Evolutionary conservation across 345 rosid species (phyloP).

Genomic region (Populus pruinosa): DNA sequence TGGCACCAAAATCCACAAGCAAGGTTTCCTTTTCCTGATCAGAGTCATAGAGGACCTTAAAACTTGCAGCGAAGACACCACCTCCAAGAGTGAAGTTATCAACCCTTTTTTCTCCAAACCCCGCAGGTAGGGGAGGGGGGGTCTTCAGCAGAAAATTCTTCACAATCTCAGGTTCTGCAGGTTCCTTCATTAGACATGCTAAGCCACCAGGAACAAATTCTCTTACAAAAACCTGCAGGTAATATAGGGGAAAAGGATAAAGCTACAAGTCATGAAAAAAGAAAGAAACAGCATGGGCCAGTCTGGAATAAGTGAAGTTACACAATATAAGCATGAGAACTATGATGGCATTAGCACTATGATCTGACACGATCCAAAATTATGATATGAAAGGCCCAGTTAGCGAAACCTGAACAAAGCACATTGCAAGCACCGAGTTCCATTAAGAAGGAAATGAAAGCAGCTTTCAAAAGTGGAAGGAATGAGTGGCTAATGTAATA

Average conservation of each 20-base stretch:
- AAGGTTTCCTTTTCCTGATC: slow-evolving; percentile 31
- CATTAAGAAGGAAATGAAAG: not conserved
- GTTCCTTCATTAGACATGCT: slow-evolving; percentile 44
- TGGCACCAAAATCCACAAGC: slow-evolving; percentile 57
- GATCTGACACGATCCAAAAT: not conserved
- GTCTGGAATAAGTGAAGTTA: not conserved
- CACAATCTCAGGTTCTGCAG: slow-evolving; percentile 39
- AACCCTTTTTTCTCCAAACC: slow-evolving; percentile 51
- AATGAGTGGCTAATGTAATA: not conserved
- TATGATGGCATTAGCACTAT: not conserved
- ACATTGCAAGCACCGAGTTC: not conserved
- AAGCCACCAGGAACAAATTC: slow-evolving; percentile 49
- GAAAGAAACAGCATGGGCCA: not conserved
- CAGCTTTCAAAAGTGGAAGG: not conserved
- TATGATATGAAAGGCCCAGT: not conserved
- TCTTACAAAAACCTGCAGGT: slow-evolving; percentile 47
- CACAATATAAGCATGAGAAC: not conserved
- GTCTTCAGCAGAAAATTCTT: slow-evolving; percentile 51
- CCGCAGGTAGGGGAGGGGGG: slow-evolving; percentile 34
- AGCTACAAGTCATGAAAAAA: not conserved
- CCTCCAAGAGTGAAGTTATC: slow-evolving; percentile 53
- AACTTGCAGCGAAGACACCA: slow-evolving; percentile 65
- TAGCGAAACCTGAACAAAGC: not conserved
- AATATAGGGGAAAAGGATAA: not conserved
- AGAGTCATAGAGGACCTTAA: slow-evolving; percentile 41